A percentile compares a stretch with the other conserved stretches of the same genome.
Conservation (phyloP, 805 yeast genomes). For the Kregervanrija delftensis region DNA sequence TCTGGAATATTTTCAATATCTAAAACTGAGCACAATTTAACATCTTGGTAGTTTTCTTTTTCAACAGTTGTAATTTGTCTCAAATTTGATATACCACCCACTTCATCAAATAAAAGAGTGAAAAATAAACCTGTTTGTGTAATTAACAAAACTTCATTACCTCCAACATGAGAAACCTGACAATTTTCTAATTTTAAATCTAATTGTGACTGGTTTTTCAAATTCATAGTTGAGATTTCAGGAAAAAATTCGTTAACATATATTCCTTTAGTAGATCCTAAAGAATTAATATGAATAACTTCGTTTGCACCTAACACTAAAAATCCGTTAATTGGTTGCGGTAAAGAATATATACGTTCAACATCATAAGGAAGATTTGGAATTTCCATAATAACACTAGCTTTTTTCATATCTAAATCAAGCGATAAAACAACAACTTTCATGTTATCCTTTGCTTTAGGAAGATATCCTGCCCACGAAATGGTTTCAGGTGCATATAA, state of each 20-base stretch:
- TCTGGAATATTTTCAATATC: conserved; percentile 33
- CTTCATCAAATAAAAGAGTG: conserved; percentile 24
- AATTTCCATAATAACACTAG: conserved; percentile 63
- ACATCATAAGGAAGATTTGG: conserved; percentile 70
- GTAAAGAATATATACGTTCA: conserved; percentile 55
- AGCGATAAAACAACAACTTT: conserved; percentile 59
- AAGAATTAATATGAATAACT: conserved; percentile 69
- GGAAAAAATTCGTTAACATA: conserved; percentile 53
- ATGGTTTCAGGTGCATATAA: conserved; percentile 26
- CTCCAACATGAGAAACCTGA: conserved; percentile 27
- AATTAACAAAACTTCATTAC: conserved; percentile 33
- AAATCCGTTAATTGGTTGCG: conserved; percentile 62
- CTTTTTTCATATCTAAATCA: conserved; percentile 47
- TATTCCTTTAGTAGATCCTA: conserved; percentile 59
- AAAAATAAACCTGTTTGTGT: conserved; percentile 38
- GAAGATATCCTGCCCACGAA: conserved; percentile 76
- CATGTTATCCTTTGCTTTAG: conserved; percentile 55
- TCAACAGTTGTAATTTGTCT: conserved; percentile 19
- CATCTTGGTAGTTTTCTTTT: conserved; percentile 14
- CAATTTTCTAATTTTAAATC: conserved; percentile 53
- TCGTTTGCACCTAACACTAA: conserved; percentile 70
- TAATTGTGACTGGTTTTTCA: conserved; percentile 42
- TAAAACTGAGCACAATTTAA: conserved; percentile 30
- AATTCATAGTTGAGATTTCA: conserved; percentile 31
- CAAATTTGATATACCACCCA: conserved; percentile 31